A percentile compares a stretch with the other conserved stretches of the same genome.
Evolutionary conservation across 2,329 filamentous ascomycete species (phyloP).

Genomic region (Curvularia sp.): DNA sequence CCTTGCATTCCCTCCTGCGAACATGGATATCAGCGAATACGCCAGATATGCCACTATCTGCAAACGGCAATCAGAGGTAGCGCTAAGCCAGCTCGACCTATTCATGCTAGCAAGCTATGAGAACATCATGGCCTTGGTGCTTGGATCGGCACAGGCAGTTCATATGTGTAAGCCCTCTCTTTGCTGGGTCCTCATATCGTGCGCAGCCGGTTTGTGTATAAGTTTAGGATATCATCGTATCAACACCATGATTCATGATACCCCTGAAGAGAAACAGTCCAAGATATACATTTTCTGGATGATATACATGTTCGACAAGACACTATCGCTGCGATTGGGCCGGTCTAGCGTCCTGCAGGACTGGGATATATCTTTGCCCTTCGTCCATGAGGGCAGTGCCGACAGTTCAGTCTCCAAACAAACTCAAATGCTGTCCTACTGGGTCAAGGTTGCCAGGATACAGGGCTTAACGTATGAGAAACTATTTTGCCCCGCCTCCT

Average conservation of each 20-base stretch:
- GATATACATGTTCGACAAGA: slow-evolving; percentile 52
- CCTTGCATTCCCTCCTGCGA: slow-evolving; percentile 22
- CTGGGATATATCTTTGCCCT: slow-evolving; percentile 48
- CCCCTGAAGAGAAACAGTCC: slow-evolving; percentile 33
- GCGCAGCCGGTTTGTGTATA: slow-evolving; percentile 43
- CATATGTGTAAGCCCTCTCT: slow-evolving; percentile 49
- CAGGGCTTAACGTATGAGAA: slow-evolving; percentile 49
- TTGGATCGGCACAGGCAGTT: slow-evolving; percentile 43
- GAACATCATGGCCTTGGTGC: slow-evolving; percentile 46
- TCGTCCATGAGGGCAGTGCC: slow-evolving; percentile 18
- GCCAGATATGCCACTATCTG: slow-evolving; percentile 30
- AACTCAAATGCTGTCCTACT: slow-evolving; percentile 41
- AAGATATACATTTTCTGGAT: slow-evolving; percentile 50
- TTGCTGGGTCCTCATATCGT: slow-evolving; percentile 43
- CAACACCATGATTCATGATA: slow-evolving; percentile 46
- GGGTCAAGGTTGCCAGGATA: slow-evolving; percentile 45
- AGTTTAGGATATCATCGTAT: slow-evolving; percentile 49
- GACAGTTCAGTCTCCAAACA: slow-evolving; percentile 17
- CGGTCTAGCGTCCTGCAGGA: slow-evolving; percentile 50
- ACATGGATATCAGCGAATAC: slow-evolving; percentile 21
- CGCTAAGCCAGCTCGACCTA: slow-evolving; percentile 44
- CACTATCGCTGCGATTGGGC: slow-evolving; percentile 48
- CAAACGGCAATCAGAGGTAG: slow-evolving; percentile 55
- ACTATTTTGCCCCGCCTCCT: slow-evolving; percentile 49
- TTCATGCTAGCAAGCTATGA: slow-evolving; percentile 47